Base-by-base conservation (phyloP, 1,284 basidiomycete species). In the Phylloboletellus chloephorus region DNA sequence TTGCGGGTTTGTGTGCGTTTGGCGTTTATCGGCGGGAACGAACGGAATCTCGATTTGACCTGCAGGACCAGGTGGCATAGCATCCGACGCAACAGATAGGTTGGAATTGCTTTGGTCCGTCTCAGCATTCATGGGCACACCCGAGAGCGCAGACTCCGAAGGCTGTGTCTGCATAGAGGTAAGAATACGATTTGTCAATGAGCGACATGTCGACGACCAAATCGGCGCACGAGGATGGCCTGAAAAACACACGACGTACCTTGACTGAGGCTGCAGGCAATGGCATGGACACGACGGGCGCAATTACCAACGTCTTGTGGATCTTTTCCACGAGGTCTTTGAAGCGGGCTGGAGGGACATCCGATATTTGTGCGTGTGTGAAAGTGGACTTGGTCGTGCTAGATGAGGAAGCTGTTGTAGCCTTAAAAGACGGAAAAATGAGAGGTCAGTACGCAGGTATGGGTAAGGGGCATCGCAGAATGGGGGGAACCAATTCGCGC, bases 1-100 rank as follows among this genome's bases (percentile, higher is more conserved):
- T 22, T 42, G 43, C 7, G 43, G 17, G 3, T 47, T 31, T 37
- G 43, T 44, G 30, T 30, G 39, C 5, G 49, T 47, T 39, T 63
- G 63, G 30, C 73, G 72, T 54, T 77, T 71, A 6, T 72, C 59
- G 3, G 74, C 69, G 41, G 84, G 82, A n/a, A 88, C 67, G 50
- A 78, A 88, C 5, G 84, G 75, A 6, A 88, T 74, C 59, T 87
- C 82, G 33, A 77, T 71, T 39, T 76, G 73, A 55, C 67, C 69
- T 11, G 61, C 63, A 19, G 63, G 46, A 20, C 35, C 44, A 17
- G 54, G 30, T 11, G 47, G 44, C 23, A 48, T 41, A n/a, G 44
- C 38, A 41, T 48, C 49, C 31, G 58, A 32, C 19, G 41, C 16
- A 12, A 37, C 47, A 17, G 32, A 32, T 9, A 37, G 35, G 24